Evolutionary conservation across 306 rosid genomes (phyloP).

Genomic region (Leucaena leucocephala): DNA sequence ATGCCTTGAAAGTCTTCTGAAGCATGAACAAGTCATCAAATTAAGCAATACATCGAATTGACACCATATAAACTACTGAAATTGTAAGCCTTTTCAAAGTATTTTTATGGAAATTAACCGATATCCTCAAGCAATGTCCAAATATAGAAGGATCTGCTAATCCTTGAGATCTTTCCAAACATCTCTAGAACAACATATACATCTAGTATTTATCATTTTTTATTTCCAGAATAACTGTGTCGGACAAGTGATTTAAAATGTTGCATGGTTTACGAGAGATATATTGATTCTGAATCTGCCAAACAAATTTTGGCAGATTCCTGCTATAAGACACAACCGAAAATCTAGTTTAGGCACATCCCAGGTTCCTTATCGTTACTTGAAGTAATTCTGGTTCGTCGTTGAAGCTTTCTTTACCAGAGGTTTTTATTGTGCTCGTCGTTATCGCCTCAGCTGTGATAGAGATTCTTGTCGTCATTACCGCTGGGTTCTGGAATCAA

Average conservation of each 20-base stretch:
- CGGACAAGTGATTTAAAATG: constrained; percentile 12
- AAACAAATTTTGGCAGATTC: no score
- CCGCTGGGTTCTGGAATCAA: no score
- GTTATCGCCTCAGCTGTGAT: no score
- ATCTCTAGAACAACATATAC: constrained; percentile 16
- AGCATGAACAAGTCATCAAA: no score
- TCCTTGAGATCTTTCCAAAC: background rate
- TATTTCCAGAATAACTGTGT: constrained; percentile 17
- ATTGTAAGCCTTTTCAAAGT: background rate
- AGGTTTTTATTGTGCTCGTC: no score
- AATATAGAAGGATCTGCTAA: background rate
- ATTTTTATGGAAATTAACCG: background rate
- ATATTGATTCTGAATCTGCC: constrained; percentile 65
- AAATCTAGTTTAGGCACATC: no score
- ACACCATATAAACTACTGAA: background rate
- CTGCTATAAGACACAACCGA: no score
- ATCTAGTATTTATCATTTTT: background rate
- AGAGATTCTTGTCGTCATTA: no score
- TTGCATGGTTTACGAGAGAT: constrained; percentile 61
- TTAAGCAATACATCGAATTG: background rate
- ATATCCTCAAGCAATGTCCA: background rate
- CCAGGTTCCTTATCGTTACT: constrained; percentile 42
- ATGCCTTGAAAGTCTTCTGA: no score
- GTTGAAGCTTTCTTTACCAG: no score
- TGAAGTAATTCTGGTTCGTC: no score